phyloP scores from a whole-genome alignment of 371 early-diverging fungal species.

The Encephalitozoon hellem region DNA sequence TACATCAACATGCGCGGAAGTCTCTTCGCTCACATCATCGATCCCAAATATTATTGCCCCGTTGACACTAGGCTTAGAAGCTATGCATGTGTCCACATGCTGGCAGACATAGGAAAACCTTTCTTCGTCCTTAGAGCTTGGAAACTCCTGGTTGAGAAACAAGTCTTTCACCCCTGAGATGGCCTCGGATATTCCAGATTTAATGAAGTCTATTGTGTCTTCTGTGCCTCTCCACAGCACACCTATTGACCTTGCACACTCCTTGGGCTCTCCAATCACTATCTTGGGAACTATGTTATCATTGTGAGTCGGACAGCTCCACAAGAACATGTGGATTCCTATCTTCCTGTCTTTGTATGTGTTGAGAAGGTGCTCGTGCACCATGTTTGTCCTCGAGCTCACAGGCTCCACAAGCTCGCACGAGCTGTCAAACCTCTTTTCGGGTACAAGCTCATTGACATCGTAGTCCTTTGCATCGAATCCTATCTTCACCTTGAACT shows the following conservation, averaged over 20 bases:
- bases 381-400: constrained; percentile 11
- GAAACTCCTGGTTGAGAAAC: constrained; percentile 24
- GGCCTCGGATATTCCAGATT: constrained; percentile 44
- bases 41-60: neutral
- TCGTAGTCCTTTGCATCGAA: constrained; percentile 16
- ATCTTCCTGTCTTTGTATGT: constrained; percentile 14
- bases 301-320: constrained; percentile 31
- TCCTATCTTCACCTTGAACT: constrained; percentile 41
- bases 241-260: constrained; percentile 49
- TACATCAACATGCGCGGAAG: neutral
- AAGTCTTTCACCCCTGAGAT: constrained; percentile 31
- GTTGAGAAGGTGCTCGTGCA: constrained; percentile 12
- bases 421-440: constrained; percentile 31
- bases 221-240: constrained; percentile 50
- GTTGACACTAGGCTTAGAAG: neutral
- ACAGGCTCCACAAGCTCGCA: constrained; percentile 49
- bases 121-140: neutral
- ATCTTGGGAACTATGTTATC: neutral
- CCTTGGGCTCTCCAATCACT: constrained; percentile 15
- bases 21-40: neutral
- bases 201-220: constrained; percentile 40
- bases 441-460: constrained; percentile 18
- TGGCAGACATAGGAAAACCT: constrained; percentile 8
- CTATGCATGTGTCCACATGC: constrained; percentile 30
- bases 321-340: constrained; percentile 49